Conservation (phyloP, 129 eudicot species). For the Centella asiatica region DNA sequence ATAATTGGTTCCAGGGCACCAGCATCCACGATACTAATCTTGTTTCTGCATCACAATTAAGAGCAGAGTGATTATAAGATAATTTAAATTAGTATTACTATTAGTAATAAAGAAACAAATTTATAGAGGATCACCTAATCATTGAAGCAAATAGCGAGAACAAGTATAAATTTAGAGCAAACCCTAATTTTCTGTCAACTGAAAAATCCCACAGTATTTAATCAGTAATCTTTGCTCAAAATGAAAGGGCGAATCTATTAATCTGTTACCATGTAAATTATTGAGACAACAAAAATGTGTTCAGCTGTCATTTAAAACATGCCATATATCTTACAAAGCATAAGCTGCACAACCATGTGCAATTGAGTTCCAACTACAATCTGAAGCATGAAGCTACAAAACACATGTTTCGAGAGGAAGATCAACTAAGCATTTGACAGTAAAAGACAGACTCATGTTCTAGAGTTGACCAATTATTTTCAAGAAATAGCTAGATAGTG, state of each 20-base stretch:
- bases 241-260: neutral
- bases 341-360: no score
- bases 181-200: neutral
- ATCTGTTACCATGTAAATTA: no score
- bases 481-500: neutral
- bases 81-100: neutral
- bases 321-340: no score
- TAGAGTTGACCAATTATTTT: neutral
- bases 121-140: neutral
- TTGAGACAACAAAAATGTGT: no score
- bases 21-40: constrained; percentile 61
- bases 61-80: neutral
- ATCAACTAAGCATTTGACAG: no score
- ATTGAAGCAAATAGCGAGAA: neutral
- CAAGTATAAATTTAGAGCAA: neutral
- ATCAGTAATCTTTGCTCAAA: neutral
- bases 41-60: constrained; percentile 49
- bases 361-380: no score
- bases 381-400: no score
- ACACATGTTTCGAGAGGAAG: no score
- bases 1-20: constrained; percentile 85
- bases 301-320: no score
- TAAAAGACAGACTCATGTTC: no score
- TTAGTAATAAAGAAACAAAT: neutral
- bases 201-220: neutral